Evolutionary conservation across 2,329 filamentous ascomycete species (phyloP), one percentile per base, ranked within the genome.

Genomic region (Fusarium equiseti): DNA sequence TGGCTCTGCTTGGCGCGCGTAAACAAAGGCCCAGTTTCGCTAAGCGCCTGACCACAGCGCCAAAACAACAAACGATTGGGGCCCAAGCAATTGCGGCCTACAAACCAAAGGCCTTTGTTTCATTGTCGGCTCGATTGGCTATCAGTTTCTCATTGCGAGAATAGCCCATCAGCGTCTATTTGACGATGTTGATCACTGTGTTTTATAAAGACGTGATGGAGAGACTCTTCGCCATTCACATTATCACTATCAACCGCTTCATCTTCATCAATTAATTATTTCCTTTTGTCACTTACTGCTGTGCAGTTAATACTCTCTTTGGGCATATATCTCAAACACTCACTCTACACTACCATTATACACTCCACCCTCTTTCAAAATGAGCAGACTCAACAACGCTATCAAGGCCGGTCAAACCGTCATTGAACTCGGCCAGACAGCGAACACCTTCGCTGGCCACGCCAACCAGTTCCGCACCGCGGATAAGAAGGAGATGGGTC

Each of bases 391-490:
- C 35, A 58, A 68, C 55, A 66, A 66, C 57, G 76, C 77, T 42
- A 66, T 81, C 69, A 78, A 80, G 12, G 75, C 75, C n/a, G 79
- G 77, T 46, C 75, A 80, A 53, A 76, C 75, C 5, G 79, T 76
- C 63, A 75, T 79, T 65, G 76, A 80, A 40, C 73, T 80, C 16
- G 77, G 76, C 54, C 71, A 73, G 42, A 76, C 70, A 38, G 79
- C 73, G 10, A 72, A 78, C 15, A 60, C 66, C 32, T 55, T 80
- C 49, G 73, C 72, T 29, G 71, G 64, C 11, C 73, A 76, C 6
- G 75, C 78, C 59, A 66, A 70, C 15, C 72, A 80, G 46, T 71
- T 81, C 59, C 77, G 76, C 53, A 32, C 70, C 18, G 77, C 78
- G 18, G 78, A 79, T 66, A 81, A 81, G 58, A 66, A 63, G 38